These are phyloP conservation scores for Ciborinia camelliae DNA, from an alignment of 2,329 filamentous ascomycete genomes.

Conservation along the genomic window DNA sequence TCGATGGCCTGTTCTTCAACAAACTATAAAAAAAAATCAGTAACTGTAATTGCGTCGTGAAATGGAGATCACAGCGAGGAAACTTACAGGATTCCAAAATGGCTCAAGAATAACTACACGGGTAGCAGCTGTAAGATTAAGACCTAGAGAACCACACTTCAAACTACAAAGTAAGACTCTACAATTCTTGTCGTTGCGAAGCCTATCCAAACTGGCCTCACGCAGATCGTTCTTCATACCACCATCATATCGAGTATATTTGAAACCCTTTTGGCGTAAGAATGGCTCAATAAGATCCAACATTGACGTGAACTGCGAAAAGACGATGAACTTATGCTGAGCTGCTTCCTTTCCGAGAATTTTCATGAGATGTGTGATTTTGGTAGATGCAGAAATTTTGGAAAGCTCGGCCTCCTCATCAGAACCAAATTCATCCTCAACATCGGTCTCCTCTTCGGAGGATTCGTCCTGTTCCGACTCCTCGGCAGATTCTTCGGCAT, in stretches of 20 bases:
- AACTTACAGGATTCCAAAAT: constrained; percentile 80
- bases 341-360: constrained; percentile 75
- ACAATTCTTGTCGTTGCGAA: constrained; percentile 71
- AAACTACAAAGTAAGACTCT: constrained; percentile 88
- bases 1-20: constrained; percentile 99
- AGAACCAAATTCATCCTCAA: constrained; percentile 36
- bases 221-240: constrained; percentile 91
- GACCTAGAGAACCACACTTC: constrained; percentile 86
- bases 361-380: constrained; percentile 80
- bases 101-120: constrained; percentile 94
- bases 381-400: constrained; percentile 71
- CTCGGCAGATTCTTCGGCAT: constrained; percentile 37
- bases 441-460: constrained; percentile 38
- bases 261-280: constrained; percentile 68
- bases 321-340: constrained; percentile 95
- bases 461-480: constrained; percentile 33
- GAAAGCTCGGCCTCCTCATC: constrained; percentile 45
- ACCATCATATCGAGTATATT: constrained; percentile 88
- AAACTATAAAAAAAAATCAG: constrained; percentile 55
- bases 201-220: constrained; percentile 75
- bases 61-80: not conserved
- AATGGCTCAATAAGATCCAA: constrained; percentile 94
- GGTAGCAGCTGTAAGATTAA: constrained; percentile 91
- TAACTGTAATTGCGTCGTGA: not conserved
- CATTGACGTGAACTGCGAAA: constrained; percentile 98